Evolutionary conservation across 495 filamentous ascomycete genomes (phyloP).

Genomic region (Lineolata rhizophorae): DNA sequence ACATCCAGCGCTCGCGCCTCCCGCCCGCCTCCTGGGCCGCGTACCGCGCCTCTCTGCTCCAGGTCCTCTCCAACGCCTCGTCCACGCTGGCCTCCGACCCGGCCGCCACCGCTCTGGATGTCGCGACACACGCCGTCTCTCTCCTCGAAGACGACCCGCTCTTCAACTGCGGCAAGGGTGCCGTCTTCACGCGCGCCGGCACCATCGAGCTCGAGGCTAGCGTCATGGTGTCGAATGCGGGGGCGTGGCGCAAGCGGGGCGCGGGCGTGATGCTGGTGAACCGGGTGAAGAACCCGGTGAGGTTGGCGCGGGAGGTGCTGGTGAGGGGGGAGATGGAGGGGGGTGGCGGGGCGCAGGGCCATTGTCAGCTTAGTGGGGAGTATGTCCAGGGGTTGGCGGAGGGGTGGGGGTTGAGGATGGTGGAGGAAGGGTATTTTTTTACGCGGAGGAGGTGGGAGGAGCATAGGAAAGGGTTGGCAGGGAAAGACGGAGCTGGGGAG

Average conservation of each 20-base stretch:
- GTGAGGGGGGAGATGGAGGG: conserved; percentile 30
- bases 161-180: conserved; percentile 71
- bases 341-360: conserved; percentile 28
- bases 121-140: conserved; percentile 53
- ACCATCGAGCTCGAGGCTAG: conserved; percentile 73
- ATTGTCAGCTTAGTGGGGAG: conserved; percentile 43
- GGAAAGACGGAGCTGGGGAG: conserved; percentile 16
- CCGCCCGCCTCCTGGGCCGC: conserved; percentile 33
- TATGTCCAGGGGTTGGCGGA: conserved; percentile 44
- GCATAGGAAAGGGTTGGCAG: conserved; percentile 43
- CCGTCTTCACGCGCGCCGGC: conserved; percentile 66
- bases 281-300: conserved; percentile 57
- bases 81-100: conserved; percentile 20
- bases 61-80: conserved; percentile 28
- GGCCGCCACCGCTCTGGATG: conserved; percentile 35
- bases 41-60: conserved; percentile 41
- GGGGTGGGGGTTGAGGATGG: conserved; percentile 46
- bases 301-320: conserved; percentile 50
- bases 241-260: conserved; percentile 50
- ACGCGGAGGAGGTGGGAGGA: conserved; percentile 66
- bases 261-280: conserved; percentile 52
- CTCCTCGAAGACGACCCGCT: conserved; percentile 62
- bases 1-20: conserved; percentile 47
- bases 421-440: conserved; percentile 52
- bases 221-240: conserved; percentile 73